phyloP scores from a whole-genome alignment of 176 grass and related monocot species.

The Aegilops sharonensis region DNA sequence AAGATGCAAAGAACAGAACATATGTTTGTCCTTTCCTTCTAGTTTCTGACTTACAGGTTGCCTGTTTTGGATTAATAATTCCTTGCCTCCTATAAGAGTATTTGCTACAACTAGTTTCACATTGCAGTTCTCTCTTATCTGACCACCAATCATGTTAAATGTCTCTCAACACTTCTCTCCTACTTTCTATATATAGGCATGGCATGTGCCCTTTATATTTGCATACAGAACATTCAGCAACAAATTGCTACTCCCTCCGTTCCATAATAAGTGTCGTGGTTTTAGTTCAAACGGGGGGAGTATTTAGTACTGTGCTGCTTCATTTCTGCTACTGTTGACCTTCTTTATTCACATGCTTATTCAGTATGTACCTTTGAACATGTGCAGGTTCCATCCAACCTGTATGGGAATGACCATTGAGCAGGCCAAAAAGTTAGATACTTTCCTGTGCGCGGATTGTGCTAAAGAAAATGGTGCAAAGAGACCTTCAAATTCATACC shows the following conservation, averaged over 20 bases:
- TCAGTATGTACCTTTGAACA: slow-evolving; percentile 18
- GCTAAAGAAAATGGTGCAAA: slow-evolving; percentile 70
- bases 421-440: slow-evolving; percentile 82
- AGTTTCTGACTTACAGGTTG: not conserved
- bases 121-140: not conserved
- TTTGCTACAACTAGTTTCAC: not conserved
- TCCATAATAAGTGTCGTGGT: no score
- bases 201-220: not conserved
- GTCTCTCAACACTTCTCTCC: not conserved
- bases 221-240: not conserved
- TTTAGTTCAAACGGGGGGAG: no score
- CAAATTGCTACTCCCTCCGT: not conserved
- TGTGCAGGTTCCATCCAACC: slow-evolving; percentile 81
- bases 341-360: slow-evolving; percentile 20
- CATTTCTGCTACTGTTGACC: slow-evolving; percentile 12
- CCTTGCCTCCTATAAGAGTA: not conserved
- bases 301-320: not conserved
- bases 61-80: not conserved
- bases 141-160: not conserved
- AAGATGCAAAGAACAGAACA: not conserved
- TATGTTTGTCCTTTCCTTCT: not conserved
- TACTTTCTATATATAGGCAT: slow-evolving; percentile 19
- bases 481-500: slow-evolving; percentile 54
- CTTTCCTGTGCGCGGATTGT: slow-evolving; percentile 75
- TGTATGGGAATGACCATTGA: slow-evolving; percentile 95